Evolutionary conservation across 495 filamentous ascomycete genomes (phyloP).

Genomic region (Annulohypoxylon nitens): DNA sequence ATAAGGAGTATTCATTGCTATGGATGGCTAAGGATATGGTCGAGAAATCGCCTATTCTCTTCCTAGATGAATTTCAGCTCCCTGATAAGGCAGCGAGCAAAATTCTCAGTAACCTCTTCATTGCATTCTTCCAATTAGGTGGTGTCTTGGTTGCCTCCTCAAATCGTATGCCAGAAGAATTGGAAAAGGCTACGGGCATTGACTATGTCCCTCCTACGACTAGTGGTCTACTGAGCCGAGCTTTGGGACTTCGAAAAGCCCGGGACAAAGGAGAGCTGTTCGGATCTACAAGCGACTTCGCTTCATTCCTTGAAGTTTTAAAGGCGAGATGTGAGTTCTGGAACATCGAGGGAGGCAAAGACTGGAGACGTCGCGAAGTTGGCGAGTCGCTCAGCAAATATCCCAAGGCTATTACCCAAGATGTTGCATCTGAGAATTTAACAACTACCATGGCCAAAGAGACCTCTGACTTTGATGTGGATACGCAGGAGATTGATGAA

Average conservation of each 20-base stretch:
- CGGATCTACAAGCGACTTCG: conserved; percentile 72
- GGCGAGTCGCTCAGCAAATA: conserved; percentile 32
- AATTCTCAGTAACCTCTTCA: conserved; percentile 76
- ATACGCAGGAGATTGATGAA: conserved; percentile 16
- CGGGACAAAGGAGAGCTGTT: conserved; percentile 56
- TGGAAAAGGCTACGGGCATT: conserved; percentile 74
- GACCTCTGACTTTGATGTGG: conserved; percentile 1
- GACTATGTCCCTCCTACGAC: conserved; percentile 66
- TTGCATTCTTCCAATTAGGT: conserved; percentile 78
- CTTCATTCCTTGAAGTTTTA: conserved; percentile 74
- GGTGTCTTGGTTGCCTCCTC: conserved; percentile 79
- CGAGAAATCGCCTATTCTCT: conserved; percentile 75
- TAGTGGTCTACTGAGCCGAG: conserved; percentile 63
- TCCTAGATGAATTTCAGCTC: conserved; percentile 81
- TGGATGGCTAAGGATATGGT: conserved; percentile 76
- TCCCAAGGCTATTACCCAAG: conserved; percentile 9
- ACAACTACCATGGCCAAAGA: conserved; percentile 18
- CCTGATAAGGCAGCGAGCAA: conserved; percentile 77
- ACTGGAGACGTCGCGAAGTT: conserved; percentile 71
- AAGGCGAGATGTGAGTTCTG: conserved; percentile 77
- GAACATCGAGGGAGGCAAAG: conserved; percentile 75
- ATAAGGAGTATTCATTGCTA: conserved; percentile 71
- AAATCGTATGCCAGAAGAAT: conserved; percentile 80
- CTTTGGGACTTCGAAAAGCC: conserved; percentile 51
- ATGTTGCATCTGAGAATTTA: conserved; percentile 11